A percentile compares a stretch with the other conserved stretches of the same genome.
phyloP scores from a whole-genome alignment of 257 asterid genomes.

The Coffea canephora region DNA sequence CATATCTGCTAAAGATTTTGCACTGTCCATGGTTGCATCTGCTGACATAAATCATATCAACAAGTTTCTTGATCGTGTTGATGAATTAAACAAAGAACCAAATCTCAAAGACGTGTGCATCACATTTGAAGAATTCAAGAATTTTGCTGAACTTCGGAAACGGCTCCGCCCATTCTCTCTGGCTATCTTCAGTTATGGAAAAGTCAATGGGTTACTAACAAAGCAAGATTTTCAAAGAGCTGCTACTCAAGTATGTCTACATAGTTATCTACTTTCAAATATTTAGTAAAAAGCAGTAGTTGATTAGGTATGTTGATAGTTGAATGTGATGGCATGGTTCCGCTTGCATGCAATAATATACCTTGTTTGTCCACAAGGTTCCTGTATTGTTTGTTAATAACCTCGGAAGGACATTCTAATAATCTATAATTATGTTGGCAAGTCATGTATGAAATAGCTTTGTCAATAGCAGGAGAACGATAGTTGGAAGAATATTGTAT shows the following conservation, averaged over 20 bases:
- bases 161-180: conserved; percentile 59
- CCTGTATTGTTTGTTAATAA: too few relatives aligned
- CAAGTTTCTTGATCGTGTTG: conserved; percentile 77
- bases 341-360: too few relatives aligned
- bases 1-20: conserved; percentile 77
- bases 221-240: conserved; percentile 78
- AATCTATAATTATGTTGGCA: too few relatives aligned
- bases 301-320: background rate
- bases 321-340: too few relatives aligned
- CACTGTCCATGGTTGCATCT: conserved; percentile 75
- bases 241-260: conserved; percentile 51
- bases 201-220: conserved; percentile 65
- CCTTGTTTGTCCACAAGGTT: too few relatives aligned
- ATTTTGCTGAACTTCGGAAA: conserved; percentile 59
- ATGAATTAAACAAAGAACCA: conserved; percentile 53
- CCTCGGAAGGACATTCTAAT: too few relatives aligned
- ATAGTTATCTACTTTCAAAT: background rate
- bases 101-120: conserved; percentile 50
- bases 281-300: too few relatives aligned
- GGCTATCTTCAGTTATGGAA: conserved; percentile 80
- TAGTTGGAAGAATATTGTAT: too few relatives aligned
- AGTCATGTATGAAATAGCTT: too few relatives aligned
- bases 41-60: conserved; percentile 79
- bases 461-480: too few relatives aligned
- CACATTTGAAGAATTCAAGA: conserved; percentile 69